Conservation (phyloP, 108 stramenopile genomes). For the Schizochytrium sp. region DNA sequence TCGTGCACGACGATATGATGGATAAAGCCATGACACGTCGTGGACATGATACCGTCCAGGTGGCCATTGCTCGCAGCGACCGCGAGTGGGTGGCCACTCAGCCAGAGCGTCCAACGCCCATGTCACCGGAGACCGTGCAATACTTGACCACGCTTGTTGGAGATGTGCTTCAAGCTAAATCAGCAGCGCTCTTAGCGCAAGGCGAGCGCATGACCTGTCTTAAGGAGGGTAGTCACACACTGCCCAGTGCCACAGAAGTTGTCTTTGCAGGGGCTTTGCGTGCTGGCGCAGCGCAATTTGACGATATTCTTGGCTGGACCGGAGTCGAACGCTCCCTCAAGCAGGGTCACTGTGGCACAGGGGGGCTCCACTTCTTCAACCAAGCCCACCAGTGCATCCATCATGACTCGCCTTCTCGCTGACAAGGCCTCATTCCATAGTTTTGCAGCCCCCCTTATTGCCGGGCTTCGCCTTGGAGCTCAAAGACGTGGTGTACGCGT, state of each 20-base stretch:
- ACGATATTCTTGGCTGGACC: constrained; percentile 56
- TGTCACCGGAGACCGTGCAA: neutral
- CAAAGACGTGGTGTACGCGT: neutral
- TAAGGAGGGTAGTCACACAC: neutral
- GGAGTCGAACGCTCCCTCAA: constrained; percentile 22
- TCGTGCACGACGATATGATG: constrained; percentile 61
- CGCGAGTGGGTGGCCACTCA: neutral
- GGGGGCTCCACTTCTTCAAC: neutral
- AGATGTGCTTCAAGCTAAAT: constrained; percentile 54
- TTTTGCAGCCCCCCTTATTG: constrained; percentile 31
- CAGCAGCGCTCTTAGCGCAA: neutral
- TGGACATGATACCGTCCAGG: constrained; percentile 40
- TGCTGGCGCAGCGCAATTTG: constrained; percentile 49
- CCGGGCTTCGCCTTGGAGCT: constrained; percentile 44
- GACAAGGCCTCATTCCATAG: constrained; percentile 55
- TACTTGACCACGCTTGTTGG: constrained; percentile 56
- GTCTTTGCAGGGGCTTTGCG: constrained; percentile 48
- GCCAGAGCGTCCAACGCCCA: neutral
- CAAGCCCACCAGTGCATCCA: neutral
- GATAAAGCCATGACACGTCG: constrained; percentile 23
- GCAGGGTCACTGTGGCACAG: neutral
- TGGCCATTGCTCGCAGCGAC: neutral
- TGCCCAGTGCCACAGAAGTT: neutral
- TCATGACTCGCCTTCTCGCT: neutral
- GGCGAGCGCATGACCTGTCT: neutral